phyloP scores from a whole-genome alignment of 78 protist genomes.

The Dictyostelium citrinum region DNA sequence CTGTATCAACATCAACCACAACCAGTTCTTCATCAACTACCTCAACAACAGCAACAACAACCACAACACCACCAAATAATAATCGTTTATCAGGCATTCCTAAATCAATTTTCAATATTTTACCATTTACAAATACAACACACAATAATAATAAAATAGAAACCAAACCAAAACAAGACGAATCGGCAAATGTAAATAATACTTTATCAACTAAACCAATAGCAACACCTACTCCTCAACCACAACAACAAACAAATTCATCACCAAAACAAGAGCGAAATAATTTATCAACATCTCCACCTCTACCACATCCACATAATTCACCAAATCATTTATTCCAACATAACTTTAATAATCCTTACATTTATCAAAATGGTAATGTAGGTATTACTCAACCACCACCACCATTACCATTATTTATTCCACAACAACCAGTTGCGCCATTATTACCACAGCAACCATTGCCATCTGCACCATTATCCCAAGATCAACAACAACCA shows the following conservation, averaged over 20 bases:
- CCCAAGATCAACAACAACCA: not conserved
- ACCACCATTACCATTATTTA: not conserved
- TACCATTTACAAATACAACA: not conserved
- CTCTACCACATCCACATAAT: not conserved
- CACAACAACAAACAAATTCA: not conserved
- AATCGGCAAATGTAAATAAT: not conserved
- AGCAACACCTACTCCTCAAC: not conserved
- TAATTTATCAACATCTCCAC: not conserved
- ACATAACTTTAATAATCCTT: conserved; percentile 7
- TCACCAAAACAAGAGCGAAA: not conserved
- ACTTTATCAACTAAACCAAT: not conserved
- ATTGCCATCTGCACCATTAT: conserved; percentile 1
- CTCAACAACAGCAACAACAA: not conserved
- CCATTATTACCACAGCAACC: conserved; percentile 3
- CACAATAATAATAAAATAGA: not conserved
- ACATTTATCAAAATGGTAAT: not conserved
- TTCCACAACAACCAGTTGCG: not conserved
- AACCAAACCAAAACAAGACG: not conserved
- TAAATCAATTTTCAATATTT: not conserved
- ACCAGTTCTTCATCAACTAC: not conserved
- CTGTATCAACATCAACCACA: not conserved
- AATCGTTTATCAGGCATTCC: conserved; percentile 9
- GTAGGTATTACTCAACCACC: not conserved
- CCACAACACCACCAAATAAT: not conserved
- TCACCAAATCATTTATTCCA: conserved; percentile 11